Conservation (phyloP, 176 grass and related monocot genomes). For the Paspalum notatum region DNA sequence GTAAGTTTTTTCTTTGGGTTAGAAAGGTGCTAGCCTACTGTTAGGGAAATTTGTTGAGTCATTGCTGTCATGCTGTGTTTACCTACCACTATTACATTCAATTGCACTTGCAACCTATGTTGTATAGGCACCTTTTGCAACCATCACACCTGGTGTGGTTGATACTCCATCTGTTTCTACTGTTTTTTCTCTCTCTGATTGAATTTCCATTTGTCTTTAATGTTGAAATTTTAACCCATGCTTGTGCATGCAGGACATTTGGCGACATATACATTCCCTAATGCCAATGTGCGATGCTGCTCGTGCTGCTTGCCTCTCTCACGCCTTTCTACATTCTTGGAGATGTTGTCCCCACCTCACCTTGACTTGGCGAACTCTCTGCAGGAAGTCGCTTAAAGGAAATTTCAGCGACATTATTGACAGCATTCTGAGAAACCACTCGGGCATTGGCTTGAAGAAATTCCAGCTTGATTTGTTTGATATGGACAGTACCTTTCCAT, state of each 20-base stretch:
- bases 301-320: not conserved
- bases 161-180: not conserved
- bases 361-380: too few species aligned
- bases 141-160: not conserved
- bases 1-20: not conserved
- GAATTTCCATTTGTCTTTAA: not conserved
- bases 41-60: not conserved
- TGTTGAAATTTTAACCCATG: not conserved
- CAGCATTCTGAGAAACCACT: not conserved
- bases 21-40: not conserved
- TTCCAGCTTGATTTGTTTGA: not conserved
- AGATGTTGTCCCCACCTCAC: not conserved
- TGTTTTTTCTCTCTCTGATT: not conserved
- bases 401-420: not conserved
- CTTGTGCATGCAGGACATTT: not conserved
- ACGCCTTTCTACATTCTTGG: not conserved
- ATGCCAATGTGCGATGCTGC: not conserved
- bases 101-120: not conserved
- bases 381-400: too few species aligned
- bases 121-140: not conserved
- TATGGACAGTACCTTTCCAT: not conserved
- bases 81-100: not conserved
- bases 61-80: not conserved
- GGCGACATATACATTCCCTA: not conserved
- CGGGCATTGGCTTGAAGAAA: constrained; percentile 1